phyloP scores from a whole-genome alignment of 73 alveolate genomes.

The Tetrahymena elliotti region DNA sequence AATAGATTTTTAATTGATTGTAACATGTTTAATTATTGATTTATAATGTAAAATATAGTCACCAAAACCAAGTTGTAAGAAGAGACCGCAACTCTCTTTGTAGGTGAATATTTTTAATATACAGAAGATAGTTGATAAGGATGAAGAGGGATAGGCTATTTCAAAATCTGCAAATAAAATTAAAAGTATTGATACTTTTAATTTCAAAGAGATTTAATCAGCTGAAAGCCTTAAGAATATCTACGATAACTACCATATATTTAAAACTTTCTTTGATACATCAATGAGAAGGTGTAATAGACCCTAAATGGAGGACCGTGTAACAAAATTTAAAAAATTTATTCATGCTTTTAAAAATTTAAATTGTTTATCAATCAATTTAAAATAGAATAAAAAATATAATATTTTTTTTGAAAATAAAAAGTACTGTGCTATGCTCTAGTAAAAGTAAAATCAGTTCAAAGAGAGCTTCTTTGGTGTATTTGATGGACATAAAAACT shows the following conservation, averaged over 20 bases:
- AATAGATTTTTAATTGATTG: too few relatives aligned
- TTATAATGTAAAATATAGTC: neutral
- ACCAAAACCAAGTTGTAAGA: neutral
- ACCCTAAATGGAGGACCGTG: conserved; percentile 30
- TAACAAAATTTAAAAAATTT: neutral
- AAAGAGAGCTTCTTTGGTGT: neutral
- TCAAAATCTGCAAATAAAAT: neutral
- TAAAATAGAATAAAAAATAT: too few relatives aligned
- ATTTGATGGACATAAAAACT: neutral
- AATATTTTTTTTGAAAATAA: too few relatives aligned
- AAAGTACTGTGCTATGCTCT: neutral
- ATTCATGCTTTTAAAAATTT: too few relatives aligned
- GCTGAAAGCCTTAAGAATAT: neutral
- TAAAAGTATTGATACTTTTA: neutral
- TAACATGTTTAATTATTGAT: too few relatives aligned
- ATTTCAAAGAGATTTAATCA: neutral
- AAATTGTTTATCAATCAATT: too few relatives aligned
- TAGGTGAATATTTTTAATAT: neutral
- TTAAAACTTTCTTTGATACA: neutral
- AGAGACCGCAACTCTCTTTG: neutral
- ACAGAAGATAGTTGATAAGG: neutral
- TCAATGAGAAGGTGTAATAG: conserved; percentile 18
- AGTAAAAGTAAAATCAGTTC: neutral
- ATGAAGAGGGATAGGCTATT: neutral
- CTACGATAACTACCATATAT: neutral